These are phyloP conservation scores for Camelina hispida DNA, from an alignment of 345 rosid genomes.

Conservation along the genomic window DNA sequence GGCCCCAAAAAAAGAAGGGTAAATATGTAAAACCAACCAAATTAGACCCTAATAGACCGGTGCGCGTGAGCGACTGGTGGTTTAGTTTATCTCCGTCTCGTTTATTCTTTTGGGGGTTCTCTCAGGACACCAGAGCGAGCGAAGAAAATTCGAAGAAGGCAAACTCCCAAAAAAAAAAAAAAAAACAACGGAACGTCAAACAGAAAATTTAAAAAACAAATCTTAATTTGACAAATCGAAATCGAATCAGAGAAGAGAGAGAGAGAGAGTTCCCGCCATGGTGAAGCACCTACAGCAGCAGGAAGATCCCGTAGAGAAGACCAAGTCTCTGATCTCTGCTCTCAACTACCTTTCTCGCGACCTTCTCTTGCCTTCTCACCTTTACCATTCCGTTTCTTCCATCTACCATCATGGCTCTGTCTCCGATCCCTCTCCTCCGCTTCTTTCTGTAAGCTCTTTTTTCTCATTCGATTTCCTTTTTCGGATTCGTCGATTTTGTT, in stretches of 20 bases:
- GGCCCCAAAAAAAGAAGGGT: constrained; percentile 19
- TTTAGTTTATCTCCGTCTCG: neutral
- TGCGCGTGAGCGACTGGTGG: constrained; percentile 1
- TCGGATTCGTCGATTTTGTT: neutral
- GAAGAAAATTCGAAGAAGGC: neutral
- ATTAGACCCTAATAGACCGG: neutral
- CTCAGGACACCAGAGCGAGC: neutral
- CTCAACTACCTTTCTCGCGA: constrained; percentile 79
- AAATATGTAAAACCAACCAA: neutral
- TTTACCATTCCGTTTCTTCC: constrained; percentile 62
- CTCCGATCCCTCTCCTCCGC: constrained; percentile 39
- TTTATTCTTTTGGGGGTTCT: neutral
- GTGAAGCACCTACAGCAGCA: constrained; percentile 41
- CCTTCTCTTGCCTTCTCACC: constrained; percentile 76
- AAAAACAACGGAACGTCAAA: neutral
- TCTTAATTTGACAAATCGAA: constrained; percentile 3
- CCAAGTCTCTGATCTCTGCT: constrained; percentile 75
- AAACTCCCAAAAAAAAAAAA: neutral
- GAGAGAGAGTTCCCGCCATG: constrained; percentile 69
- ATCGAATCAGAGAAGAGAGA: neutral
- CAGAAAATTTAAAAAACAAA: neutral
- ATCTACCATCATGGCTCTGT: constrained; percentile 51
- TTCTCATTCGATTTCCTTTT: neutral
- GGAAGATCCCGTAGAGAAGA: constrained; percentile 51
- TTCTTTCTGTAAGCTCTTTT: neutral